Evolutionary conservation across 2,329 filamentous ascomycete genomes (phyloP).

Genomic region (Aspergillus persii): DNA sequence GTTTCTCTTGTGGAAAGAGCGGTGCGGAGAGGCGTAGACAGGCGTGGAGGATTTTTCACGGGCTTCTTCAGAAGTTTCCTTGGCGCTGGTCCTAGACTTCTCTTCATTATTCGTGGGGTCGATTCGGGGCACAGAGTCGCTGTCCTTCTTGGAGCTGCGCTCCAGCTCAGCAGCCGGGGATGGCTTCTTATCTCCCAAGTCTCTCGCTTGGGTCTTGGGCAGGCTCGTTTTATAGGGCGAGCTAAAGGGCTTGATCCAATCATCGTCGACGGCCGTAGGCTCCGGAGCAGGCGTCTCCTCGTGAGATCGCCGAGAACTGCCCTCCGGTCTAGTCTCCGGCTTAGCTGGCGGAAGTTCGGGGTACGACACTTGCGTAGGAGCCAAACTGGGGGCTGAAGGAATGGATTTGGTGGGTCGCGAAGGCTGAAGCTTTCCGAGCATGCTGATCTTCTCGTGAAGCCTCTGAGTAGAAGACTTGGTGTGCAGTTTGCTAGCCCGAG

Average conservation of each 20-base stretch:
- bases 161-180: constrained; percentile 21
- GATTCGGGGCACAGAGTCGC: neutral
- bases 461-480: constrained; percentile 92
- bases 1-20: constrained; percentile 55
- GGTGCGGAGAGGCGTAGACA: constrained; percentile 53
- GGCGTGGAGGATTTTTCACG: constrained; percentile 68
- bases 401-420: constrained; percentile 48
- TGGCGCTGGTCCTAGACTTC: constrained; percentile 13
- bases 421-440: constrained; percentile 58
- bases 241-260: constrained; percentile 58
- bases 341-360: constrained; percentile 35
- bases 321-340: constrained; percentile 25
- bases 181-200: constrained; percentile 55
- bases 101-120: constrained; percentile 15
- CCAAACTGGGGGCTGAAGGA: constrained; percentile 29
- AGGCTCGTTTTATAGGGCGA: constrained; percentile 51
- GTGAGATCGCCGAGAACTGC: constrained; percentile 18
- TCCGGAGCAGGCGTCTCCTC: constrained; percentile 23
- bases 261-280: constrained; percentile 46
- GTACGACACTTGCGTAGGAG: constrained; percentile 35
- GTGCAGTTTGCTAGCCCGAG: constrained; percentile 58
- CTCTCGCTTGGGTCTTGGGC: constrained; percentile 60
- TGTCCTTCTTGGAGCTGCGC: constrained; percentile 23
- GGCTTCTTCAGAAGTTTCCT: constrained; percentile 32
- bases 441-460: constrained; percentile 87